Evolutionary conservation across 768 basidiomycete species (phyloP).

Genomic region (Trametes maxima): DNA sequence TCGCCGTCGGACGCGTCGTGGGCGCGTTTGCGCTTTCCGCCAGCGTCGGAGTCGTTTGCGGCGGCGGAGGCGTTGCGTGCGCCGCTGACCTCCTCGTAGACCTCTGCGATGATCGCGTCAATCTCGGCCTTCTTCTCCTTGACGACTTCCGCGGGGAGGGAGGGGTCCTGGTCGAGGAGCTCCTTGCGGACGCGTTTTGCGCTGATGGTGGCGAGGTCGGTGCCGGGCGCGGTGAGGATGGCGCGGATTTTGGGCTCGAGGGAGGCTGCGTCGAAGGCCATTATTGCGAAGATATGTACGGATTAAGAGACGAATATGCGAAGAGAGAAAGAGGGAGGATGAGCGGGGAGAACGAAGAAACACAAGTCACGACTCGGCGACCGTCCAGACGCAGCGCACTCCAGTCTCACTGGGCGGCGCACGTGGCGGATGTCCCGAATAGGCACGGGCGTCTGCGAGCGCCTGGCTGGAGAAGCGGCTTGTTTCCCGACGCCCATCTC

Average conservation of each 20-base stretch:
- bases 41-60: constrained; percentile 22
- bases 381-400: neutral
- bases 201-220: constrained; percentile 77
- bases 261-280: constrained; percentile 36
- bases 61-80: constrained; percentile 21
- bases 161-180: constrained; percentile 55
- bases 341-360: neutral
- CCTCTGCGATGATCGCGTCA: constrained; percentile 64
- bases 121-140: constrained; percentile 70
- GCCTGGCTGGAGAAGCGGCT: neutral
- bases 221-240: constrained; percentile 76
- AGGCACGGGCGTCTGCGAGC: neutral
- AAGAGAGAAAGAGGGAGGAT: neutral
- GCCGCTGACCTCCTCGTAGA: constrained; percentile 62
- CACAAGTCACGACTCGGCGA: neutral
- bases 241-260: constrained; percentile 64
- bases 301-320: constrained; percentile 8
- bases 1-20: constrained; percentile 28
- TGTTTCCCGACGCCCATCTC: neutral
- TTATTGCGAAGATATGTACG: constrained; percentile 12
- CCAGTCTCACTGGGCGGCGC: too few species aligned
- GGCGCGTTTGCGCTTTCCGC: constrained; percentile 26
- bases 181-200: constrained; percentile 88
- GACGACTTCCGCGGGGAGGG: constrained; percentile 59
- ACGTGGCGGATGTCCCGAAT: neutral